Evolutionary conservation across 78 protist genomes (phyloP).

Genomic region (Anaeramoeba flamelloides): DNA sequence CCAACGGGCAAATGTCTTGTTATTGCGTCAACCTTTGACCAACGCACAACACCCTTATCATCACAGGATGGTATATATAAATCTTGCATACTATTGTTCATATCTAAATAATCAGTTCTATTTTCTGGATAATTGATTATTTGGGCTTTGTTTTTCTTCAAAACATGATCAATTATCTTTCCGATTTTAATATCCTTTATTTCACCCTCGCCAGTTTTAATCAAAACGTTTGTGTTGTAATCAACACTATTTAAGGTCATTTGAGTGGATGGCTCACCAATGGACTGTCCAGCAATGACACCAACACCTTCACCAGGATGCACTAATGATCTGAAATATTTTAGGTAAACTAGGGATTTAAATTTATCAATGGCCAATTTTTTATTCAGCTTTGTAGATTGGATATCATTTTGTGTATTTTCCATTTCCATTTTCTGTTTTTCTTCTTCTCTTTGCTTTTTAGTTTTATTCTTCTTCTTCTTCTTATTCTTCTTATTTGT

Average conservation of each 20-base stretch:
- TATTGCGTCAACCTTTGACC: not conserved
- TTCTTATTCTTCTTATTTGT: not conserved
- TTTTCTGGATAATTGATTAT: too few relatives aligned
- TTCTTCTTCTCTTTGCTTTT: not conserved
- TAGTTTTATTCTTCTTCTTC: not conserved
- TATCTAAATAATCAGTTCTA: too few relatives aligned
- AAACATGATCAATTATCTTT: too few relatives aligned
- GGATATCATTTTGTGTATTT: not conserved
- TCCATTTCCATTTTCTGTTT: not conserved
- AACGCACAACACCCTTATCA: not conserved
- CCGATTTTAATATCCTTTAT: too few relatives aligned
- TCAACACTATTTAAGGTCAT: slow-evolving; percentile 59
- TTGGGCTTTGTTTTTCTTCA: too few relatives aligned
- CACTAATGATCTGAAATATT: slow-evolving; percentile 39
- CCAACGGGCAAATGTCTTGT: not conserved
- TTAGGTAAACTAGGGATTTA: not conserved
- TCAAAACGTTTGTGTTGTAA: not conserved
- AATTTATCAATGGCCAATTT: not conserved
- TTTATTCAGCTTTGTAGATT: not conserved
- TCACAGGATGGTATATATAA: too few relatives aligned
- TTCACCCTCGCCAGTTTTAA: too few relatives aligned
- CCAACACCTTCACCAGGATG: slow-evolving; percentile 84
- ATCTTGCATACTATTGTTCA: too few relatives aligned
- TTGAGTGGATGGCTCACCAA: slow-evolving; percentile 96
- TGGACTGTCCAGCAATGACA: slow-evolving; percentile 77